A percentile compares a stretch with the other conserved stretches of the same genome.
These are phyloP conservation scores for Eucalyptus albens DNA, from an alignment of 345 rosid genomes.

Conservation along the genomic window DNA sequence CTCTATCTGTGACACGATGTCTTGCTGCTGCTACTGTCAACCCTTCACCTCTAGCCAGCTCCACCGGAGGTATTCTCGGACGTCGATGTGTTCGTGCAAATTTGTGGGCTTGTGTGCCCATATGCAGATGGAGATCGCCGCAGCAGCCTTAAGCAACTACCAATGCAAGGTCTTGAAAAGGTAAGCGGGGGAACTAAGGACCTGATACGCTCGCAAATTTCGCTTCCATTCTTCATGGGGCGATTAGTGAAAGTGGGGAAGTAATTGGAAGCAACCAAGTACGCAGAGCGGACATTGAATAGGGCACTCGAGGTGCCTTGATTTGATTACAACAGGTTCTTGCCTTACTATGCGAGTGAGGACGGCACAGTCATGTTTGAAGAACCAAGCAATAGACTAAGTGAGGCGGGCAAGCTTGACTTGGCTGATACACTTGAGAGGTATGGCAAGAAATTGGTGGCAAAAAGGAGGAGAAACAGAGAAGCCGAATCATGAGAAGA, in stretches of 20 bases:
- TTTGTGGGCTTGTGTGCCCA: not conserved
- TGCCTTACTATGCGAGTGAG: constrained; percentile 61
- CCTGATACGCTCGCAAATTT: constrained; percentile 59
- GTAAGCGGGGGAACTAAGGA: constrained; percentile 83
- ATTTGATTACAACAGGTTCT: constrained; percentile 75
- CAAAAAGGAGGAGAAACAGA: constrained; percentile 65
- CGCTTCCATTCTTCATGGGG: constrained; percentile 65
- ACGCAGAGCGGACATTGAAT: constrained; percentile 51
- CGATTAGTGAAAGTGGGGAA: constrained; percentile 80
- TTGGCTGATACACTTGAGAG: constrained; percentile 73
- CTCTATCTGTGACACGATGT: not conserved
- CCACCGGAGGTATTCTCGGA: not conserved
- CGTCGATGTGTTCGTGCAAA: not conserved
- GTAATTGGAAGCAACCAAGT: constrained; percentile 50
- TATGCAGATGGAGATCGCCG: not conserved
- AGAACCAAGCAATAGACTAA: constrained; percentile 49
- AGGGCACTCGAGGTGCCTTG: constrained; percentile 67
- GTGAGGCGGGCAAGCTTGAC: constrained; percentile 55
- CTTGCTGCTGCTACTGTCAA: not conserved
- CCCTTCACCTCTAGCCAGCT: not conserved
- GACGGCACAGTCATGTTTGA: constrained; percentile 68
- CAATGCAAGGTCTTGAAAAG: not conserved
- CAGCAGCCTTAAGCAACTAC: not conserved
- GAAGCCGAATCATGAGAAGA: not conserved
- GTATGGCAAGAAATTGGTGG: constrained; percentile 79